Base-by-base conservation (phyloP, 108 stramenopile species). In the Cyclotella kingstonii region DNA sequence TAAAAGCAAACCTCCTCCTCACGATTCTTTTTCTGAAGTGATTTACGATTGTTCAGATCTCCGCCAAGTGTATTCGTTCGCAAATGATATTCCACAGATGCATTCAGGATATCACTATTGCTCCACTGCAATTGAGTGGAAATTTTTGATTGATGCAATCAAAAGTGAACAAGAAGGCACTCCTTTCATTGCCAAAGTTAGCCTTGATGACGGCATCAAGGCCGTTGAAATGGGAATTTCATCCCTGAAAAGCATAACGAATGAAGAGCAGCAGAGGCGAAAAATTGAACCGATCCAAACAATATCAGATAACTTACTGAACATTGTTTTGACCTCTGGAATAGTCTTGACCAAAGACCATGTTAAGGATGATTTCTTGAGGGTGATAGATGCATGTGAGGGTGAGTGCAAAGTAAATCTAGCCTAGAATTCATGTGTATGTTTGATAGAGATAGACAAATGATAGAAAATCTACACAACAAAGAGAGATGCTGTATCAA, bases 91-190 rank as follows among this genome's bases (percentile, higher is more conserved):
- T 30, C 90, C 90, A 2, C 25, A 53, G 29, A 81, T 74, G 39
- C 90, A 91, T 68, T 70, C 73, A 19, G 90, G 86, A 9, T 88
- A 91, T 58, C 90, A 91, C 45, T 91, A 91, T 34, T 78, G 79
- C 43, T 84, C 82, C 46, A 91, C 90, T 9, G 87, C 87, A 12
- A 72, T 91, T 7, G 90, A 91, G 41, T 91, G 90, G 90, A 70
- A 71, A 59, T 71, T 61, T 34, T 44, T 78, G 18, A 73, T 78
- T 62, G 77, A 71, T 61, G 83, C 82, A 15, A 82, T 87, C n/a
- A 55, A 78, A 19, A 56, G 58, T 4, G 68, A 69, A 17, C 41
- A 54, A 5, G 48, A 78, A 11, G 81, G 75, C 9, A 71, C 72
- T 31, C 45, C 42, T 6, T 91, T 82, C 50, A 26, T 51, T 8